Percentiles rank a stretch among this genome's conserved stretches.
Evolutionary conservation across 78 protist species (phyloP).

Genomic region (Dictyostelium intermedium): DNA sequence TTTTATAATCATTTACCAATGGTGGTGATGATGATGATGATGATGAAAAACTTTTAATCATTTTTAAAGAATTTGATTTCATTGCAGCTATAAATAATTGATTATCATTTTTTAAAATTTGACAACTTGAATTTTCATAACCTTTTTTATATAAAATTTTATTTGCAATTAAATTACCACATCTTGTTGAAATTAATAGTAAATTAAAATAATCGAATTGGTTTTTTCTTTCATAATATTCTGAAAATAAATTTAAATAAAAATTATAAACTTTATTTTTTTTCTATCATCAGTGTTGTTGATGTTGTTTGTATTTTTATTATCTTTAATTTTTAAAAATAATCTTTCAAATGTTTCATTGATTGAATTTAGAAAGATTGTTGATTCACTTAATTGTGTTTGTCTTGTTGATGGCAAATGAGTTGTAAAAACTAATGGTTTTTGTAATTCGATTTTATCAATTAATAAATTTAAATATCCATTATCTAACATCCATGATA

Average conservation of each 20-base stretch:
- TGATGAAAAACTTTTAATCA: not conserved
- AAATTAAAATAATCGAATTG: not conserved
- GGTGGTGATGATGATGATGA: not conserved
- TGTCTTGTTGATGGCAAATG: not conserved
- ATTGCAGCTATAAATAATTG: no score
- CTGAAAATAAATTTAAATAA: not conserved
- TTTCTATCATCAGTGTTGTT: not conserved
- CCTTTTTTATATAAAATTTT: not conserved
- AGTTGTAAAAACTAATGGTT: not conserved
- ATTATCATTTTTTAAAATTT: no score
- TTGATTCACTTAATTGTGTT: not conserved
- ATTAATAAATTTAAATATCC: not conserved
- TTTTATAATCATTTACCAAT: not conserved
- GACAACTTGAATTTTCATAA: no score
- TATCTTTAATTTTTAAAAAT: not conserved
- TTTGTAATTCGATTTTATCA: not conserved
- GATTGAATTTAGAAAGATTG: not conserved
- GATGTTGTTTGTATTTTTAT: not conserved
- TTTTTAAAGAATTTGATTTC: not conserved
- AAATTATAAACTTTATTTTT: not conserved
- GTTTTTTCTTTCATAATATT: not conserved
- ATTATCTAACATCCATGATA: not conserved
- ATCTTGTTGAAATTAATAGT: not conserved
- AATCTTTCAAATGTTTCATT: not conserved
- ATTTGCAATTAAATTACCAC: not conserved